Evolutionary conservation across 2,329 filamentous ascomycete genomes (phyloP), one percentile per base, ranked within the genome.

Genomic region (Apiospora phragmitis): DNA sequence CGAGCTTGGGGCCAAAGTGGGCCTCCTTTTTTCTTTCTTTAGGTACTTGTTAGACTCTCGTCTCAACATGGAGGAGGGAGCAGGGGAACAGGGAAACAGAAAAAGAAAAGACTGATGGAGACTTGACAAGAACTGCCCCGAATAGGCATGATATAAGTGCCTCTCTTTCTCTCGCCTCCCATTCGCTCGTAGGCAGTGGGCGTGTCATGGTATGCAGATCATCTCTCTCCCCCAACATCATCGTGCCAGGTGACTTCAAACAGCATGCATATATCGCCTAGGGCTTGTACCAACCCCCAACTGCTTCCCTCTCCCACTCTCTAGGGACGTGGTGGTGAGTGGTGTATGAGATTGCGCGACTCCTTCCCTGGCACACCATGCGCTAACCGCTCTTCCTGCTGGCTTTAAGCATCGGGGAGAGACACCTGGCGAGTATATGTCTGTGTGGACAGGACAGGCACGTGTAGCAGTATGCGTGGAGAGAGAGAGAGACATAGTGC

Each of bases 31-130:
- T 62, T 62, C 32, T 62, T 62, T 62, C 55, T 62, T 62, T 62
- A 62, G 55, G 55, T 62, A 62, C 55, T 62, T 62, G 55, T 62
- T 62, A 62, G 55, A 62, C 55, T 62, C 55, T 62, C 55, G 32
- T 62, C 55, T 62, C 55, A 62, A 62, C 55, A 38, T 62, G 32
- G 55, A 59, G 51, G 29, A 32, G 35, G 51, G 29, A 8, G 41
- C 26, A n/a, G 65, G n/a, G 14, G 21, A n/a, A 43, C 12, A 21
- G 38, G 42, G n/a, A 67, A 14, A 42, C 21, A 29, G n/a, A 67
- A 45, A 65, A 67, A 12, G 16, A 67, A 67, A 45, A 32, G 32
- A 14, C 9, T 38, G 55, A 62, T 62, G 55, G 55, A 24, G 29
- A 62, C 55, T 62, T 62, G 29, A 62, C 55, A 11, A 62, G 29